phyloP scores from a whole-genome alignment of 2,329 filamentous ascomycete genomes.

The Botryosphaeria dothidea region DNA sequence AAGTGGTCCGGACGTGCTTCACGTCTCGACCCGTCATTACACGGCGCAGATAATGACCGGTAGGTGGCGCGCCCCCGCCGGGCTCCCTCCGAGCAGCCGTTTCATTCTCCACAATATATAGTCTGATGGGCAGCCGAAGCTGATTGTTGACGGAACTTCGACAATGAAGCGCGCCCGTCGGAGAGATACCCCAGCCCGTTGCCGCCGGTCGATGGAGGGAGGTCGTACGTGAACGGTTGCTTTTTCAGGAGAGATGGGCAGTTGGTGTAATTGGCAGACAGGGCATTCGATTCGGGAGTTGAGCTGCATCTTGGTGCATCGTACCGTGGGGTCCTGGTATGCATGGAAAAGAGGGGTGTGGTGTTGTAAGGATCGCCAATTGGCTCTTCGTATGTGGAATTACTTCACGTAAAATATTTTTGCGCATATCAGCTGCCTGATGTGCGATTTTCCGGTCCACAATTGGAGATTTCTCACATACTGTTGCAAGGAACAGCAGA shows the following conservation, averaged over 20 bases:
- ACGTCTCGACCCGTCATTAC: neutral
- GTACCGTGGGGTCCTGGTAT: neutral
- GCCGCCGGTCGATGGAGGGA: conserved; percentile 14
- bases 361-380: too few species aligned
- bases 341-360: neutral
- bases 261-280: neutral
- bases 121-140: conserved; percentile 3
- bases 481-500: too few species aligned
- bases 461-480: too few species aligned
- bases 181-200: conserved; percentile 12
- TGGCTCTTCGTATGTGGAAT: too few species aligned
- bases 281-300: neutral
- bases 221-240: conserved; percentile 18
- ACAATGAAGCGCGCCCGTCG: neutral
- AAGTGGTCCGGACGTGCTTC: neutral
- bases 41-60: conserved; percentile 16
- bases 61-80: conserved; percentile 10
- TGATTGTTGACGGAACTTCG: neutral
- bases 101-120: conserved; percentile 3
- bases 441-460: too few species aligned
- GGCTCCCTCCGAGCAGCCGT: neutral
- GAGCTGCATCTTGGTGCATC: neutral
- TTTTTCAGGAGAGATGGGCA: conserved; percentile 20
- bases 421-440: too few species aligned
- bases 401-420: too few species aligned